Evolutionary conservation across 352 stramenopile genomes (phyloP).

Genomic region (Phytophthora citrophthora): DNA sequence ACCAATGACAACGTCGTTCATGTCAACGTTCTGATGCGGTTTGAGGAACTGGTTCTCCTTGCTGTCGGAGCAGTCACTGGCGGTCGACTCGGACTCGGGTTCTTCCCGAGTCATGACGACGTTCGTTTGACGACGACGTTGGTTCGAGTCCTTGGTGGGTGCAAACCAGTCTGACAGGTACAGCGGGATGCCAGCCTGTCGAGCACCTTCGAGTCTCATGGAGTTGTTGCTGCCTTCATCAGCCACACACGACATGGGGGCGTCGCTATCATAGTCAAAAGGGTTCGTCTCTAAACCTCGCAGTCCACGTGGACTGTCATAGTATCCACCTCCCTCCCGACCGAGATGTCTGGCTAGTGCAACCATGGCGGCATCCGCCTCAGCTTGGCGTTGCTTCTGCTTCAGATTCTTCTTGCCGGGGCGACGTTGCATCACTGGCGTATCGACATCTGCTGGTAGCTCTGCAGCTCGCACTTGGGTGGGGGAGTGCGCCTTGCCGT

Average conservation of each 20-base stretch:
- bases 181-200: constrained; percentile 63
- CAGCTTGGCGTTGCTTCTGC: constrained; percentile 38
- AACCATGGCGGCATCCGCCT: constrained; percentile 30
- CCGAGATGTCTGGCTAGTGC: constrained; percentile 27
- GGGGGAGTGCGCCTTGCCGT: constrained; percentile 38
- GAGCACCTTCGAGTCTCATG: constrained; percentile 58
- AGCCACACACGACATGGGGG: constrained; percentile 37
- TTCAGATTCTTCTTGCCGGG: constrained; percentile 37
- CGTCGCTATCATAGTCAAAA: constrained; percentile 32
- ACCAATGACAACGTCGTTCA: constrained; percentile 60
- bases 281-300: constrained; percentile 12
- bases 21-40: constrained; percentile 63
- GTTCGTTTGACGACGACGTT: constrained; percentile 35
- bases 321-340: constrained; percentile 45
- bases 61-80: constrained; percentile 10
- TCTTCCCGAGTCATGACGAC: constrained; percentile 34
- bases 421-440: constrained; percentile 31
- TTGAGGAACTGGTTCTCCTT: constrained; percentile 38
- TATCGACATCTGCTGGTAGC: constrained; percentile 30
- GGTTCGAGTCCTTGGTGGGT: constrained; percentile 31
- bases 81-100: constrained; percentile 25
- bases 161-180: constrained; percentile 65
- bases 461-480: constrained; percentile 44
- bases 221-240: constrained; percentile 50
- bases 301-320: constrained; percentile 25